phyloP scores from a whole-genome alignment of 2,329 filamentous ascomycete species.

The Arachnopeziza araneosa region DNA sequence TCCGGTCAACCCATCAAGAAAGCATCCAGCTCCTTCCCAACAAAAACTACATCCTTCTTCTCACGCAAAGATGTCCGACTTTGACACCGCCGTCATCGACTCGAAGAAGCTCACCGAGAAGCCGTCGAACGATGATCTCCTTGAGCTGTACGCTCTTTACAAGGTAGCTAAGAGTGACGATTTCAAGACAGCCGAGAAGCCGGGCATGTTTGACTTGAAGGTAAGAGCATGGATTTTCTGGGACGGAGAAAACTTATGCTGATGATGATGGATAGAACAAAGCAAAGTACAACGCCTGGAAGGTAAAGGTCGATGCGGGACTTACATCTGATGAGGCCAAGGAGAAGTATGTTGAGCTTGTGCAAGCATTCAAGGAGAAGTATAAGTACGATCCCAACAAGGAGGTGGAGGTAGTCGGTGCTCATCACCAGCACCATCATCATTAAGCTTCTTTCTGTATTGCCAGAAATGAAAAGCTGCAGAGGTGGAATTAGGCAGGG shows the following conservation, averaged over 20 bases:
- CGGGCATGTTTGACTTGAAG: conserved; percentile 67
- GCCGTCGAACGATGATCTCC: conserved; percentile 58
- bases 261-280: conserved; percentile 48
- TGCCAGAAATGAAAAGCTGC: not conserved
- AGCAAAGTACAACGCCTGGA: conserved; percentile 75
- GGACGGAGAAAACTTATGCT: not conserved
- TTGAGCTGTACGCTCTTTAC: conserved; percentile 45
- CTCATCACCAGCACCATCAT: too few species aligned
- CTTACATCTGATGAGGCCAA: conserved; percentile 61
- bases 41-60: not conserved
- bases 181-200: conserved; percentile 47
- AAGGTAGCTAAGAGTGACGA: conserved; percentile 55
- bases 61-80: conserved; percentile 30
- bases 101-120: conserved; percentile 63
- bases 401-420: conserved; percentile 51
- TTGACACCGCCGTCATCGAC: conserved; percentile 54
- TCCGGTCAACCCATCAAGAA: not conserved
- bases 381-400: conserved; percentile 63
- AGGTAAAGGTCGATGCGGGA: conserved; percentile 60
- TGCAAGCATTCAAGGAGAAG: conserved; percentile 65
- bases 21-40: not conserved
- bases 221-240: conserved; percentile 6
- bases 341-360: conserved; percentile 66
- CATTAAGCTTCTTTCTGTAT: not conserved
- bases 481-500: not conserved